phyloP scores from a whole-genome alignment of 208 protist genomes.

The Trypanosomatidae sp. region DNA sequence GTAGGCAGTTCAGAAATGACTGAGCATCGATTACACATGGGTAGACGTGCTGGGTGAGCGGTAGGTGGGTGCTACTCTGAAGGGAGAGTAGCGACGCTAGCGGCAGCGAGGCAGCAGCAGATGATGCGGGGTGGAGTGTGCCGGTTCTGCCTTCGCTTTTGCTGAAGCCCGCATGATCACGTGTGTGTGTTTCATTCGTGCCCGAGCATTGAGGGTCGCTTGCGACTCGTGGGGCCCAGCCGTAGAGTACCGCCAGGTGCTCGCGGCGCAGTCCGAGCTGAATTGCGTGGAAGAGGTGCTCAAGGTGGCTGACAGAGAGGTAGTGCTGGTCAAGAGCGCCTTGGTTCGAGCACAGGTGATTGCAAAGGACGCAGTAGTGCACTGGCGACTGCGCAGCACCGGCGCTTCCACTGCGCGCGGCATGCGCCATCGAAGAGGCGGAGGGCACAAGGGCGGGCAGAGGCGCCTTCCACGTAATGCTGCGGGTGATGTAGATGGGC shows the following conservation, averaged over 20 bases:
- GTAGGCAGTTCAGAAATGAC: slow-evolving; percentile 77
- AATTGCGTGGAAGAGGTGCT: slow-evolving; percentile 48
- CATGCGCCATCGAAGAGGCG: neutral
- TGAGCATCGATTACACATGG: slow-evolving; percentile 32
- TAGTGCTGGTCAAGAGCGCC: slow-evolving; percentile 37
- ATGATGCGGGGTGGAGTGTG: neutral
- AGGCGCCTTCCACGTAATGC: slow-evolving; percentile 58
- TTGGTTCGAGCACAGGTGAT: slow-evolving; percentile 24
- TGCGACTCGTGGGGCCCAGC: neutral
- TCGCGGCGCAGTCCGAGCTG: slow-evolving; percentile 22
- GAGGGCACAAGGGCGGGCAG: slow-evolving; percentile 25
- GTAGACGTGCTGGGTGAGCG: slow-evolving; percentile 29
- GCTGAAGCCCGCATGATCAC: neutral
- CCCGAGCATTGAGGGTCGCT: neutral
- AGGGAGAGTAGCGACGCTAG: slow-evolving; percentile 18
- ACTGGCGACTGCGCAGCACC: neutral
- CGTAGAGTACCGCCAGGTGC: slow-evolving; percentile 16
- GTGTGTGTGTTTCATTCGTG: neutral
- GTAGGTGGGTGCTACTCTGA: slow-evolving; percentile 5
- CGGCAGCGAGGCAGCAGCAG: slow-evolving; percentile 3
- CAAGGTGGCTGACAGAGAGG: slow-evolving; percentile 40
- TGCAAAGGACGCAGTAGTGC: slow-evolving; percentile 62
- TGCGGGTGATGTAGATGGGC: slow-evolving; percentile 47
- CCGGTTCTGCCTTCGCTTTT: neutral
- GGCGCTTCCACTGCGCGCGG: neutral